Evolutionary conservation across 208 protist genomes (phyloP).

Genomic region (Acanthamoeba lugdunensis): DNA sequence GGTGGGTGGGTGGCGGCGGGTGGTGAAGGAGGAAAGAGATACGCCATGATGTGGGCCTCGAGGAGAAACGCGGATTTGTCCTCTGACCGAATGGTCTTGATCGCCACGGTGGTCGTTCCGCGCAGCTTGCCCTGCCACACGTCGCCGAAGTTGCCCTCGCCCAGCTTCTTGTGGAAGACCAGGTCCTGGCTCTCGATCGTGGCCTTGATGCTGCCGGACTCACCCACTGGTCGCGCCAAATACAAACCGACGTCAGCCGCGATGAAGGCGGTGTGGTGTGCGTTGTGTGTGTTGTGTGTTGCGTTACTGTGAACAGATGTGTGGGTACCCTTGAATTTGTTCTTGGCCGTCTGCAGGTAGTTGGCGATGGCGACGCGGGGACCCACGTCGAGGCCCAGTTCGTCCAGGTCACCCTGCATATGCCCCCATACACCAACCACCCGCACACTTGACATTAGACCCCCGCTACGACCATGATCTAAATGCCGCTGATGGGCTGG

Average conservation of each 20-base stretch:
- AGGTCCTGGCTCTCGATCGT: slow-evolving; percentile 46
- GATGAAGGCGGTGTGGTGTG: too few species aligned
- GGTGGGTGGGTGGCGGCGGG: not conserved
- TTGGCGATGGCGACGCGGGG: slow-evolving; percentile 30
- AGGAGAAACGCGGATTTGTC: slow-evolving; percentile 40
- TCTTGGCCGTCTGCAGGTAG: slow-evolving; percentile 35
- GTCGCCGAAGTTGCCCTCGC: slow-evolving; percentile 58
- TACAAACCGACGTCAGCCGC: not conserved
- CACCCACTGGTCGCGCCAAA: not conserved
- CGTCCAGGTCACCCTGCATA: slow-evolving; percentile 1
- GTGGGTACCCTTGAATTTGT: slow-evolving; percentile 31
- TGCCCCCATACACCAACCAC: too few species aligned
- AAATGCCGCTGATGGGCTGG: too few species aligned
- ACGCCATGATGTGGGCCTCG: slow-evolving; percentile 74
- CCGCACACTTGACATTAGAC: too few species aligned
- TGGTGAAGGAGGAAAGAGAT: not conserved
- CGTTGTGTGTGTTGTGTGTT: too few species aligned
- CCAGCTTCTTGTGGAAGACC: slow-evolving; percentile 58
- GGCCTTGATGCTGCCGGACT: not conserved
- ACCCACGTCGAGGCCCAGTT: slow-evolving; percentile 7
- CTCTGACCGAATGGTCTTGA: slow-evolving; percentile 61
- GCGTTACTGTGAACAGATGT: not conserved
- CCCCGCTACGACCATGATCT: too few species aligned
- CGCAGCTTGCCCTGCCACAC: slow-evolving; percentile 65
- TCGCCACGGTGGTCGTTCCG: slow-evolving; percentile 55